phyloP scores from a whole-genome alignment of 805 yeast genomes.

The Wickerhamomyces rabaulensis region DNA sequence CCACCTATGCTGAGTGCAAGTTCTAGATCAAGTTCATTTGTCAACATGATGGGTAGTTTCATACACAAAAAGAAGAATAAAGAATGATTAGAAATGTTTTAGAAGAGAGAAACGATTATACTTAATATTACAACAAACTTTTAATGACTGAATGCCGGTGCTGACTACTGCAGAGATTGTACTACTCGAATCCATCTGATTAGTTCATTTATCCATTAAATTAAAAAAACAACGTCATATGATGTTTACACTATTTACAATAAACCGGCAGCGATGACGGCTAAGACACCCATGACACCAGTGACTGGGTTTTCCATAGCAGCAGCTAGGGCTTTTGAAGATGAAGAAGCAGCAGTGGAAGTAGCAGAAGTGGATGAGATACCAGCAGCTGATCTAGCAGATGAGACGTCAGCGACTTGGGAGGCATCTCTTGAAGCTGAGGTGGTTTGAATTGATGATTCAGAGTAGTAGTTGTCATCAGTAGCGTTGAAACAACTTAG shows the following conservation, averaged over 20 bases:
- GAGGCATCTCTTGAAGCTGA: constrained; percentile 22
- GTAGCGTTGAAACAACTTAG: constrained; percentile 38
- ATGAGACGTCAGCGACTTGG: constrained; percentile 8
- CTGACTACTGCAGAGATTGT: too few relatives aligned
- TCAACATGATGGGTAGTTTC: constrained; percentile 21
- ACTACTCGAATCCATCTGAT: too few relatives aligned
- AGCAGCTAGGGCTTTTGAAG: constrained; percentile 15
- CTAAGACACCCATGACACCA: constrained; percentile 19
- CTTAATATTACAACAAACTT: too few relatives aligned
- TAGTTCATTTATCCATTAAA: too few relatives aligned
- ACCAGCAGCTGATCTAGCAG: constrained; percentile 18
- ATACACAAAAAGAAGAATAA: constrained; percentile 14
- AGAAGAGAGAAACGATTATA: too few relatives aligned
- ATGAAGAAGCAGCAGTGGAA: constrained; percentile 7
- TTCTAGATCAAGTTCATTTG: constrained; percentile 21
- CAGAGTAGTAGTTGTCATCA: constrained; percentile 32
- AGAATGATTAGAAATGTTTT: neutral
- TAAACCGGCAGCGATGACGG: constrained; percentile 10
- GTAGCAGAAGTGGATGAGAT: constrained; percentile 10
- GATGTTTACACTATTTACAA: neutral
- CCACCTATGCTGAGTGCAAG: neutral
- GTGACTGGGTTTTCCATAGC: constrained; percentile 14
- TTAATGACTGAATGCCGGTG: too few relatives aligned
- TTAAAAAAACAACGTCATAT: too few relatives aligned
- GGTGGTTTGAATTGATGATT: constrained; percentile 20